Percentiles rank a stretch among this genome's conserved stretches.
Conservation (phyloP, 2,329 filamentous ascomycete genomes). For the Fusarium penzigii region DNA sequence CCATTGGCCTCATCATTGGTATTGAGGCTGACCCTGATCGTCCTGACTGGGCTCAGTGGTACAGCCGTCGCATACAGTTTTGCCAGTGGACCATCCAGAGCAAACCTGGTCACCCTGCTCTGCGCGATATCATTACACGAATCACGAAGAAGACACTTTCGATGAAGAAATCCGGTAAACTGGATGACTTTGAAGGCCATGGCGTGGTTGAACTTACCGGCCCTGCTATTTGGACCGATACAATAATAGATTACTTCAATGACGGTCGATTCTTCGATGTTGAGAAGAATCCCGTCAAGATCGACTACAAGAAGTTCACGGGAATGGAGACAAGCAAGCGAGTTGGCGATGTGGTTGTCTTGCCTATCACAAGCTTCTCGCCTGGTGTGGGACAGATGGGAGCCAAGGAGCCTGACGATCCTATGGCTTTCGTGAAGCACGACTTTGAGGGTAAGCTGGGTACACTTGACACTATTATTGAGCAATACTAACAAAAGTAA, state of each 20-base stretch:
- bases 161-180: slow-evolving; percentile 66
- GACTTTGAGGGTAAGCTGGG: slow-evolving; percentile 79
- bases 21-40: slow-evolving; percentile 97
- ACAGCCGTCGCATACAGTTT: slow-evolving; percentile 93
- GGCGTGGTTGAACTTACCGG: slow-evolving; percentile 92
- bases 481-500: slow-evolving; percentile 5
- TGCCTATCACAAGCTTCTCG: slow-evolving; percentile 97
- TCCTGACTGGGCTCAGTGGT: slow-evolving; percentile 92
- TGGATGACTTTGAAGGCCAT: slow-evolving; percentile 63
- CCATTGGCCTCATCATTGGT: slow-evolving; percentile 84
- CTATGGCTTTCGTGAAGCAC: slow-evolving; percentile 97
- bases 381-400: slow-evolving; percentile 94
- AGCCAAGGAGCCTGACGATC: slow-evolving; percentile 82
- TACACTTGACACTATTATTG: background rate
- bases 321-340: slow-evolving; percentile 81
- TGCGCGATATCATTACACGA: slow-evolving; percentile 82
- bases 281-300: slow-evolving; percentile 66
- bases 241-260: slow-evolving; percentile 91
- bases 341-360: slow-evolving; percentile 87
- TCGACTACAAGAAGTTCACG: slow-evolving; percentile 88
- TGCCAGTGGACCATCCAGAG: slow-evolving; percentile 99
- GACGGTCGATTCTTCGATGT: slow-evolving; percentile 86
- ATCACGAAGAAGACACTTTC: slow-evolving; percentile 82
- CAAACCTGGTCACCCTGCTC: slow-evolving; percentile 89
- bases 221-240: slow-evolving; percentile 92